Evolutionary conservation across 1,139 yeast genomes (phyloP), one percentile per base, ranked within the genome.

Genomic region (Diutina ranongensis): DNA sequence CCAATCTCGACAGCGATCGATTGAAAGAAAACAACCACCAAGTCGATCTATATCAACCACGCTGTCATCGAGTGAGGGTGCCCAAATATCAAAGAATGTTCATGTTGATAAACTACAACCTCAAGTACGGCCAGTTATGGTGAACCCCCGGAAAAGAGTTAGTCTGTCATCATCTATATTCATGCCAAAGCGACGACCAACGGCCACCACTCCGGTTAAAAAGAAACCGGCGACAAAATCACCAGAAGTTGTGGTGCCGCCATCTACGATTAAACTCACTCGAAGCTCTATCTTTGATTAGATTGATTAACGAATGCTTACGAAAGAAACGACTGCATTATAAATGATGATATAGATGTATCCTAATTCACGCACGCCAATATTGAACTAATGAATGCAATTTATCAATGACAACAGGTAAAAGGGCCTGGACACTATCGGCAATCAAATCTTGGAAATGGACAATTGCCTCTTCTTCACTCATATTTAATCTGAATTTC

Each of bases 321-420:
- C 5, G 5, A 10, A 25, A 7, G 28, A 25, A 7, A 25, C 28
- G 28, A 25, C 28, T 7, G 28, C 28, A 25, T 25, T 25, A 5
- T 25, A 7, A 25, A 7, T 25, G 10, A 25, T 25, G 5, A 25
- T 13, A 34, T 34, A 15, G 9, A 32, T 34, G 18, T 3, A 15
- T 34, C 20, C 20, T 25, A 89, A 0, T n/a, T n/a, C n/a, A n/a
- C n/a, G 97, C 89, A 51, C 97, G 66, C 98, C 98, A 92, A 59
- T 94, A 94, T 59, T 94, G 98, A 0, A 98, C 97, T 60, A 94
- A 72, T 64, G 89, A 87, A 61, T 94, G 99, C 47, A 94, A 67
- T 52, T 97, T 76, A 58, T 94, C 99, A 49, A 94, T 92, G 12
- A 94, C 95, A 57, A 89, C 89, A 0, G 98, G 98, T 51, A 89